Evolutionary conservation across 768 basidiomycete genomes (phyloP).

Genomic region (Xerocomus potaroensis): DNA sequence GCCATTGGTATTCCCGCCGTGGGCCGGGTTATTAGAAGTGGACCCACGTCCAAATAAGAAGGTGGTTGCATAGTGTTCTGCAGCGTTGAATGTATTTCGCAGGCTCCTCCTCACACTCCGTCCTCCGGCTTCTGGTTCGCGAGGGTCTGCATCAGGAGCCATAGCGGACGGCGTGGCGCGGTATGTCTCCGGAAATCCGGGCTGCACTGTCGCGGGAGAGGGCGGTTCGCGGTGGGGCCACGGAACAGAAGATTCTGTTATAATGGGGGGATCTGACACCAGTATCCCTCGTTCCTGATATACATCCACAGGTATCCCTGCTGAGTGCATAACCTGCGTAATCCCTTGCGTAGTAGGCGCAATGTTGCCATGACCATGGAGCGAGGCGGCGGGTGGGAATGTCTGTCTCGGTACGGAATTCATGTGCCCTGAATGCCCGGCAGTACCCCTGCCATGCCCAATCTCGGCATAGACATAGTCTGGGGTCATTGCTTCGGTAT

Average conservation of each 20-base stretch:
- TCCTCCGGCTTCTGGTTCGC: slow-evolving; percentile 44
- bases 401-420: slow-evolving; percentile 20
- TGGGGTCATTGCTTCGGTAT: slow-evolving; percentile 60
- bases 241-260: slow-evolving; percentile 22
- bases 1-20: slow-evolving; percentile 22
- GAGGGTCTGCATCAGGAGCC: slow-evolving; percentile 25
- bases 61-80: slow-evolving; percentile 64
- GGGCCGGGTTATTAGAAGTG: slow-evolving; percentile 18
- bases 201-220: slow-evolving; percentile 32
- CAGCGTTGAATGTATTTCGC: slow-evolving; percentile 63
- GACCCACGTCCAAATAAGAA: slow-evolving; percentile 59
- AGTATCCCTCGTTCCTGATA: slow-evolving; percentile 13
- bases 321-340: slow-evolving; percentile 34
- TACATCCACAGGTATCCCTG: slow-evolving; percentile 24
- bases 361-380: slow-evolving; percentile 18
- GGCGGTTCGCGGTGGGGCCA: slow-evolving; percentile 46
- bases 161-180: slow-evolving; percentile 36
- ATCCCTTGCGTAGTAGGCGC: slow-evolving; percentile 28
- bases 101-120: slow-evolving; percentile 62
- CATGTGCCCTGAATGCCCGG: slow-evolving; percentile 14
- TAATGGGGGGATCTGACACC: slow-evolving; percentile 8
- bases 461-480: slow-evolving; percentile 75
- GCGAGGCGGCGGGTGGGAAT: slow-evolving; percentile 20
- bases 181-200: slow-evolving; percentile 38
- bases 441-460: slow-evolving; percentile 62